Evolutionary conservation across 148 eudicot species (phyloP).

Genomic region (Amaranthus cruentus): DNA sequence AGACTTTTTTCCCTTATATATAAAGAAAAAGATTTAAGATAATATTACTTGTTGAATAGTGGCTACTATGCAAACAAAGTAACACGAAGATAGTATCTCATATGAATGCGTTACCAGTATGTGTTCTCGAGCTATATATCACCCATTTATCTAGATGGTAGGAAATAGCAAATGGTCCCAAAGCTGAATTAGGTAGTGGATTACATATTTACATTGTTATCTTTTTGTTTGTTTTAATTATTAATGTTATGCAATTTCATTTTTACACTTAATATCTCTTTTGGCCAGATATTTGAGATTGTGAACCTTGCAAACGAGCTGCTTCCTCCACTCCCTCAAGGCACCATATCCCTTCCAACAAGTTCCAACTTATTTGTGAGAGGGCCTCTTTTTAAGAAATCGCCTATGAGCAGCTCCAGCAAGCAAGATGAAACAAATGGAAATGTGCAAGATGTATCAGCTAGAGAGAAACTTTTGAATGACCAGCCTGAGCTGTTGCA

Average conservation of each 20-base stretch:
- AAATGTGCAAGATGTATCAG: conserved; percentile 49
- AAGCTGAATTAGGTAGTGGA: background rate
- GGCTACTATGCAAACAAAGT: too few species aligned
- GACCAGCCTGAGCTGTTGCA: conserved; percentile 93
- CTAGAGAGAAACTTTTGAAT: conserved; percentile 66
- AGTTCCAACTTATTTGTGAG: conserved; percentile 52
- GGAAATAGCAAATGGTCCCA: background rate
- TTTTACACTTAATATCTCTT: conserved; percentile 12
- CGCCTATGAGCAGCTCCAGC: conserved; percentile 51
- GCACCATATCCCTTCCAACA: conserved; percentile 76
- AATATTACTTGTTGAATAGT: too few species aligned
- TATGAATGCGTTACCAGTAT: too few species aligned
- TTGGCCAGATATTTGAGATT: conserved; percentile 76
- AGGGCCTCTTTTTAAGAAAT: conserved; percentile 59
- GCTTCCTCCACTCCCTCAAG: conserved; percentile 93
- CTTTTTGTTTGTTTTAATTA: background rate
- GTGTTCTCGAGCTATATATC: too few species aligned
- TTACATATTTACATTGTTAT: background rate
- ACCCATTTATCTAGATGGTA: too few species aligned
- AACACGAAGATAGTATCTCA: too few species aligned
- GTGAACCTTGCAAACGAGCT: conserved; percentile 98
- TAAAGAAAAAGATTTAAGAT: too few species aligned
- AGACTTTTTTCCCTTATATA: too few species aligned
- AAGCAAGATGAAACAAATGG: conserved; percentile 61
- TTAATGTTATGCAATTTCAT: background rate